Percentiles rank a stretch among this genome's conserved stretches.
Conservation (phyloP, 106 monocot species). For the Alisma plantagoaquatica region DNA sequence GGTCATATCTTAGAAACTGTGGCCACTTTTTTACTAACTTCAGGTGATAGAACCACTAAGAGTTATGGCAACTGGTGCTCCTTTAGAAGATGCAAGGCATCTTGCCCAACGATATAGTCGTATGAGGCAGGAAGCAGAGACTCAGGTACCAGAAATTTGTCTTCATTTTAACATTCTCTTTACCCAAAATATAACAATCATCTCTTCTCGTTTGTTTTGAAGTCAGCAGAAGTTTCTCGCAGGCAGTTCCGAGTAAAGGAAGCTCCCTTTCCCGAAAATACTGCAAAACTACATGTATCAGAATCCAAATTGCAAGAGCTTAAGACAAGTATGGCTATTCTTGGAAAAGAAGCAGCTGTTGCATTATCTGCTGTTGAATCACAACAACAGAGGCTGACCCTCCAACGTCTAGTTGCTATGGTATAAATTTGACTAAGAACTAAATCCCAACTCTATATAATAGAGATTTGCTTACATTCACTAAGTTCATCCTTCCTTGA, state of each 20-base stretch:
- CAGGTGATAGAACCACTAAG: conserved; percentile 84
- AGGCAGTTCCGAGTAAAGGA: conserved; percentile 72
- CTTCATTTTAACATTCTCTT: no score
- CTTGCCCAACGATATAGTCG: conserved; percentile 96
- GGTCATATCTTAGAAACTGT: no score
- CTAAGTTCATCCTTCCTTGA: no score
- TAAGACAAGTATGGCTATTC: conserved; percentile 87
- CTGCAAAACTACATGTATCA: conserved; percentile 65
- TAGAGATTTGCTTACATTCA: no score
- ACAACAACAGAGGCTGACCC: conserved; percentile 80
- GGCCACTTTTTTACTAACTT: no score
- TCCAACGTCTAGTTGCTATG: conserved; percentile 73
- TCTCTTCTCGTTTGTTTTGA: no score
- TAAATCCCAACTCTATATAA: no score
- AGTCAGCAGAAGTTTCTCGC: conserved; percentile 78
- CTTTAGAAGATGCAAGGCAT: conserved; percentile 95
- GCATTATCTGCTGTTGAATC: conserved; percentile 89
- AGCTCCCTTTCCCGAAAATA: conserved; percentile 62
- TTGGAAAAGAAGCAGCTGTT: conserved; percentile 94
- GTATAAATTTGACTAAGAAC: no score
- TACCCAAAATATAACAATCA: no score
- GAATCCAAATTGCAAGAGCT: conserved; percentile 86
- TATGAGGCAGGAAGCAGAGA: conserved; percentile 88
- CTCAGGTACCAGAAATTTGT: conserved; percentile 38
- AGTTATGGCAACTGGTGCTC: conserved; percentile 59